Conservation (phyloP, 2,329 filamentous ascomycete species). For the Gaeumannomyces sp. region DNA sequence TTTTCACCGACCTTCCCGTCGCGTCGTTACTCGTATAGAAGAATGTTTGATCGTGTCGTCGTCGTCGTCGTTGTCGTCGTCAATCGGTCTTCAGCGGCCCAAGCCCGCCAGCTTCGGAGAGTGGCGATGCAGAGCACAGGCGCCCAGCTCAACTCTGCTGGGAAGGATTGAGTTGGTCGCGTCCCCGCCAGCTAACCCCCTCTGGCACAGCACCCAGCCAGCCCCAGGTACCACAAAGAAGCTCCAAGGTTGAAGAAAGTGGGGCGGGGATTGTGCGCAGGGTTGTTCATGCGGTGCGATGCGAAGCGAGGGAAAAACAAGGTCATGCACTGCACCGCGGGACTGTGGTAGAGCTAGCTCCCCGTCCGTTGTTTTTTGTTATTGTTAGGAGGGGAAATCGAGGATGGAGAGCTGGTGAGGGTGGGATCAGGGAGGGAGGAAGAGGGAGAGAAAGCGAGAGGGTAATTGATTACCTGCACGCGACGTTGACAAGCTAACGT, state of each 20-base stretch:
- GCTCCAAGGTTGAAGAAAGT: constrained; percentile 2
- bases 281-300: constrained; percentile 4
- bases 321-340: background rate
- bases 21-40: background rate
- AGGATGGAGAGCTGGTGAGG: background rate
- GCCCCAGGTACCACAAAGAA: background rate
- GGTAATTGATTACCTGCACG: background rate
- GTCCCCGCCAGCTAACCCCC: background rate
- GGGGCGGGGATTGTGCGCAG: constrained; percentile 4
- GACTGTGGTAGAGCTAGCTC: background rate
- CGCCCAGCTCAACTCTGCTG: background rate
- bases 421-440: background rate
- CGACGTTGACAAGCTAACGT: background rate
- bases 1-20: background rate
- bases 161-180: background rate
- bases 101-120: background rate
- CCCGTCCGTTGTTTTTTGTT: background rate
- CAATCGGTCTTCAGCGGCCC: background rate
- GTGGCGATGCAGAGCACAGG: background rate
- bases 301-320: background rate
- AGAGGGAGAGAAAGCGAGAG: background rate
- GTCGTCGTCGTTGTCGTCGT: background rate
- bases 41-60: background rate
- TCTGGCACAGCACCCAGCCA: background rate
- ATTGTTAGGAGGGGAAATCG: background rate